phyloP scores from a whole-genome alignment of 2,329 filamentous ascomycete genomes.

The Neofusicoccum kwambonambiense region DNA sequence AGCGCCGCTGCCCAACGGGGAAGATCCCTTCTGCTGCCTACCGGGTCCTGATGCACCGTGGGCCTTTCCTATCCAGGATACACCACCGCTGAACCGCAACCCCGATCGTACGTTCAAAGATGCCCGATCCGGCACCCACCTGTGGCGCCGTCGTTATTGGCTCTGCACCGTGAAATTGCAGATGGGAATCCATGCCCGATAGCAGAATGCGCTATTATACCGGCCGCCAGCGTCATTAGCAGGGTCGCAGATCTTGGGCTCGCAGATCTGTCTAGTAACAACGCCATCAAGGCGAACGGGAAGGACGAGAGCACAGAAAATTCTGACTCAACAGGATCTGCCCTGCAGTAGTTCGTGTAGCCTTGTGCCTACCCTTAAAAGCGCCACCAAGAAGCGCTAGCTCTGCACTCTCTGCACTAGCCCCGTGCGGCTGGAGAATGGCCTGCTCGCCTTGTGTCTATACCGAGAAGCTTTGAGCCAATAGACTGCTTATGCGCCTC shows the following conservation, averaged over 20 bases:
- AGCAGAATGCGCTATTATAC: background rate
- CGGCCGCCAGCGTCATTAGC: background rate
- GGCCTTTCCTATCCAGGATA: background rate
- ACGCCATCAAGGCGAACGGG: background rate
- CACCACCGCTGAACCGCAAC: background rate
- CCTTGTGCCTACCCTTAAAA: background rate
- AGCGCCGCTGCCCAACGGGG: constrained; percentile 3
- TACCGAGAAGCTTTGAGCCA: too few relatives aligned
- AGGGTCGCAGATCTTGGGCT: background rate
- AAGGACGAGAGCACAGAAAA: background rate
- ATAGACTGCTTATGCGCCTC: too few relatives aligned
- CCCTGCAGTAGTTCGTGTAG: constrained; percentile 4
- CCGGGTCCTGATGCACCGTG: background rate
- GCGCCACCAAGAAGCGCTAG: background rate
- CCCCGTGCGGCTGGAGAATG: background rate
- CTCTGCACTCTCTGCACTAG: background rate
- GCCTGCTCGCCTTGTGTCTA: too few relatives aligned
- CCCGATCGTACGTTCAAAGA: background rate
- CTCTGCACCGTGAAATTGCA: background rate
- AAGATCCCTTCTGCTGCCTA: background rate
- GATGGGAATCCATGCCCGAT: constrained; percentile 9
- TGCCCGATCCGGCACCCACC: background rate
- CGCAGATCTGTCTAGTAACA: background rate
- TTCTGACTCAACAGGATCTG: background rate
- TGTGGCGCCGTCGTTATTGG: background rate